Base-by-base conservation (phyloP, 139 green algal species). In the Coelastrella sp. region DNA sequence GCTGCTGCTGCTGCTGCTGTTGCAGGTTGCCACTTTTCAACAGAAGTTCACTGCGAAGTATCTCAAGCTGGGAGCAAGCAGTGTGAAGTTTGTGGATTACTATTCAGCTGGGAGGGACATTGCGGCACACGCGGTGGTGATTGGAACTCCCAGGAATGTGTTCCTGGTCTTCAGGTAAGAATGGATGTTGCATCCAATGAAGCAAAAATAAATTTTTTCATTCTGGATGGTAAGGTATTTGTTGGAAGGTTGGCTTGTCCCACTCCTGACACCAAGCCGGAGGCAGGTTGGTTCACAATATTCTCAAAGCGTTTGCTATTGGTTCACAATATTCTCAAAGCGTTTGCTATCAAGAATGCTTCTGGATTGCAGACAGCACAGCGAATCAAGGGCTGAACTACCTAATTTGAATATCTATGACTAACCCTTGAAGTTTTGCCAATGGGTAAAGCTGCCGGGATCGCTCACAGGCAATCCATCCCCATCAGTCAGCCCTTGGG, bases 131-230 rank as follows among this genome's bases (percentile, higher is more conserved):
- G 81, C 60, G 6, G 24, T 86, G 9, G 59, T 86, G 9, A 74
- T 86, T 27, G 81, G 81, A 12, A 86, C 81, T 15, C 10, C 58
- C 22, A 86, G 57, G 59, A 73, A 61, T 35, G 81, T 86, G 10
- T 86, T 86, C 56, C 81, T 86, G 60, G 81, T 75, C 8, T 86
- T 74, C 81, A 86, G 81, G 81, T 86, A 35, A 19, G 58, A 19
- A 76, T 10, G 6, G 19, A 15, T 78, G 72, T 11, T 78, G 72
- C 17, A 78, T n/a, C 72, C 27, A 17, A n/a, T 78, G 72, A 49
- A 24, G n/a, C n/a, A n/a, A n/a, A n/a, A n/a, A n/a, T n/a, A n/a
- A n/a, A n/a, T n/a, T n/a, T n/a, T n/a, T n/a, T n/a, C n/a, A n/a
- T n/a, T n/a, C n/a, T n/a, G n/a, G n/a, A n/a, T n/a, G n/a, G n/a